phyloP scores from a whole-genome alignment of 805 yeast genomes.

The Myxozyma mucilagina region DNA sequence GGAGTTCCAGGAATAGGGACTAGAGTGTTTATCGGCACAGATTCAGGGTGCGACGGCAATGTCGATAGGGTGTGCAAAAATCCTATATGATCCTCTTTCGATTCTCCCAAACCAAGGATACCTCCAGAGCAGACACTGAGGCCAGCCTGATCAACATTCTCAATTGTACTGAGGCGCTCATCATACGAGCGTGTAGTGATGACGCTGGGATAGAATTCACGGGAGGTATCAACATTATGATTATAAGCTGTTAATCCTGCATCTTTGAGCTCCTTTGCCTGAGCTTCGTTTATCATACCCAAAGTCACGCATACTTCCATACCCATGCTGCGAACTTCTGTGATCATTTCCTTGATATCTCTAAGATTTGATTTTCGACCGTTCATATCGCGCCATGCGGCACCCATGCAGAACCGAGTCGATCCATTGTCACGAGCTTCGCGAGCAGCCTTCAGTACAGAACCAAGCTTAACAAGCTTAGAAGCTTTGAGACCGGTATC shows the following conservation, averaged over 20 bases:
- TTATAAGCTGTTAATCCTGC: conserved; percentile 80
- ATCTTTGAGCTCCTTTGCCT: conserved; percentile 58
- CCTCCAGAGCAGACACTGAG: conserved; percentile 77
- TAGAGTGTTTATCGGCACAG: conserved; percentile 74
- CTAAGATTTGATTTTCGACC: conserved; percentile 70
- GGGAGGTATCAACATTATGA: conserved; percentile 77
- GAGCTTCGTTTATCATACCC: conserved; percentile 73
- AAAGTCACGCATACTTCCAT: conserved; percentile 80
- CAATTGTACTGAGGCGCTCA: conserved; percentile 67
- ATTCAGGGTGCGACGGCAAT: conserved; percentile 73
- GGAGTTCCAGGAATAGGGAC: conserved; percentile 83
- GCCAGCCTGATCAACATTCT: conserved; percentile 63
- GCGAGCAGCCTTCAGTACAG: conserved; percentile 63
- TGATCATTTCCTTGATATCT: conserved; percentile 64
- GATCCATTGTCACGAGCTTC: conserved; percentile 69
- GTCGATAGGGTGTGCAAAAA: conserved; percentile 67
- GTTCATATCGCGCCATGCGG: conserved; percentile 85
- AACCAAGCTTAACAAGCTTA: conserved; percentile 58
- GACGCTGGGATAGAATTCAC: conserved; percentile 73
- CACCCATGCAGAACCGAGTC: conserved; percentile 81
- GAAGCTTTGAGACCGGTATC: conserved; percentile 73
- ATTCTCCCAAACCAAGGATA: conserved; percentile 75
- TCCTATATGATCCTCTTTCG: conserved; percentile 67
- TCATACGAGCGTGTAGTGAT: conserved; percentile 70
- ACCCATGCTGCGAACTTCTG: conserved; percentile 60